Percentiles rank a stretch among this genome's conserved stretches.
These are phyloP conservation scores for Umbilicus rupestris DNA, from an alignment of 164 flowering plant genomes.

Conservation along the genomic window DNA sequence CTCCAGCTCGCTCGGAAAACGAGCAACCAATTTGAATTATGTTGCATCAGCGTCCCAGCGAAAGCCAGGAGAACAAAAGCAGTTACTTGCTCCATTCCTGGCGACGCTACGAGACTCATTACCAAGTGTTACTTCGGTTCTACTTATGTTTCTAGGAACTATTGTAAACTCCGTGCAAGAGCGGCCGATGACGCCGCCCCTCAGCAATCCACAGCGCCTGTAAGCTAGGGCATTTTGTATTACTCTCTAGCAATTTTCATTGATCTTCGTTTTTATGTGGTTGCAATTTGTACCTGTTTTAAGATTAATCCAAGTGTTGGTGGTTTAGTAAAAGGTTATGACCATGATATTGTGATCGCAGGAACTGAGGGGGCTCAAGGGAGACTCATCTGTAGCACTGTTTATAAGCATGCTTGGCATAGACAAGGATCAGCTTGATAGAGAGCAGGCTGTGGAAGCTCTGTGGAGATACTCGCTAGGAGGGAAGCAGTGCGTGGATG, in stretches of 20 bases:
- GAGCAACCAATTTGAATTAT: background rate
- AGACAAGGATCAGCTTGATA: conserved; percentile 66
- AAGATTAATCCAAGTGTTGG: too few species aligned
- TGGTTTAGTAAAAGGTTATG: too few species aligned
- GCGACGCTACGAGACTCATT: background rate
- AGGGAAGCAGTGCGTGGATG: conserved; percentile 63
- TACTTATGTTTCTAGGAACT: background rate
- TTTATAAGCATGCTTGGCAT: conserved; percentile 81
- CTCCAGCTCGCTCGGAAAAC: conserved; percentile 11
- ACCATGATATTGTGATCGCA: conserved; percentile 7
- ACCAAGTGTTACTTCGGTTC: too few species aligned
- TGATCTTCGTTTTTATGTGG: background rate
- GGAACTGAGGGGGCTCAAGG: conserved; percentile 11
- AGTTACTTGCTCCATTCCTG: background rate
- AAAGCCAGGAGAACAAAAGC: background rate
- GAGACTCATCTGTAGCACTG: conserved; percentile 53
- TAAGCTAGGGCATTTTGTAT: background rate
- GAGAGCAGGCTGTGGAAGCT: conserved; percentile 68
- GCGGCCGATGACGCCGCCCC: conserved; percentile 23
- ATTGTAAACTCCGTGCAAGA: conserved; percentile 12
- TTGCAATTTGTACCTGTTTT: too few species aligned
- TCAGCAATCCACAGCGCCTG: conserved; percentile 18
- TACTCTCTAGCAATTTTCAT: background rate
- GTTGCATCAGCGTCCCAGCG: background rate
- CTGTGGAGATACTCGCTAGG: conserved; percentile 78